phyloP scores from a whole-genome alignment of 2,329 filamentous ascomycete species.

The Dactylellina parvicollis region DNA sequence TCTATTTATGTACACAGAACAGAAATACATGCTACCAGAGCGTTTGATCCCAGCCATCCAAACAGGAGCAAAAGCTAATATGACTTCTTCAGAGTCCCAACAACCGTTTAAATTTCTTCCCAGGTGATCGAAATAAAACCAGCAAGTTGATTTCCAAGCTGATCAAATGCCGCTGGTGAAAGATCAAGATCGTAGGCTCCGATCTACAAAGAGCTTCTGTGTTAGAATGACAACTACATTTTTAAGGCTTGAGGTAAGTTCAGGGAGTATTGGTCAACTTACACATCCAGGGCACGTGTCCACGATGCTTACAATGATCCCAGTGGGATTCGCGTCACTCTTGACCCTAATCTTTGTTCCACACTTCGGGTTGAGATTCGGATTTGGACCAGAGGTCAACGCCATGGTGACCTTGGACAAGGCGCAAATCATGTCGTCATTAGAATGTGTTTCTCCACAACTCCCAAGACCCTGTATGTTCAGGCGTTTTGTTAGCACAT shows the following conservation, averaged over 20 bases:
- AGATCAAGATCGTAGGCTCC: conserved; percentile 50
- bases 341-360: conserved; percentile 54
- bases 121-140: conserved; percentile 51
- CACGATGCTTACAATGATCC: conserved; percentile 43
- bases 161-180: conserved; percentile 49
- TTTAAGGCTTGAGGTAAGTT: no score
- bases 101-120: conserved; percentile 39
- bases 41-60: neutral
- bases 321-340: conserved; percentile 29
- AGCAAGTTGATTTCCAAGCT: conserved; percentile 43
- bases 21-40: neutral
- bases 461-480: conserved; percentile 55
- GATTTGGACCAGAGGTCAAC: conserved; percentile 54
- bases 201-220: conserved; percentile 9
- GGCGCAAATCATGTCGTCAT: conserved; percentile 56
- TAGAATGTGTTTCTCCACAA: conserved; percentile 48
- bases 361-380: conserved; percentile 58
- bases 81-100: no score
- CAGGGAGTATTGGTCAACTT: conserved; percentile 46
- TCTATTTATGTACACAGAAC: no score
- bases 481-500: neutral
- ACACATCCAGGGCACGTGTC: conserved; percentile 57
- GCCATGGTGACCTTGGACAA: conserved; percentile 55
- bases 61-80: neutral
- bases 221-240: conserved; percentile 13